Conservation (phyloP, 2,329 filamentous ascomycete species). For the Fusarium aywerte region DNA sequence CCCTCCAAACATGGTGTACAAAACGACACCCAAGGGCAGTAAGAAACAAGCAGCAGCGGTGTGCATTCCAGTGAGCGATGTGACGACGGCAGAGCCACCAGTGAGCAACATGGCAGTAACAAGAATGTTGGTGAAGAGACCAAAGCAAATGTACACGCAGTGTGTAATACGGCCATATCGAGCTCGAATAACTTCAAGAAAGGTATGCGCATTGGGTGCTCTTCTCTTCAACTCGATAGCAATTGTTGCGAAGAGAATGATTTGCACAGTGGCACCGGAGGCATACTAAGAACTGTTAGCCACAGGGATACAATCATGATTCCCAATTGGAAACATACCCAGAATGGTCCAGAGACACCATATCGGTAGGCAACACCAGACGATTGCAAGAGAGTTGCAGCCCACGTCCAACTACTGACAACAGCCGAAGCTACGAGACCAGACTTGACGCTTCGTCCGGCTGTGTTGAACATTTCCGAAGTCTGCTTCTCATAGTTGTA, state of each 20-base stretch:
- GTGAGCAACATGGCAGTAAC: constrained; percentile 91
- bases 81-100: constrained; percentile 73
- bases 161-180: constrained; percentile 77
- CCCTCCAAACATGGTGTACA: constrained; percentile 77
- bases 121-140: constrained; percentile 84
- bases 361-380: constrained; percentile 86
- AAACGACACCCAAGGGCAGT: constrained; percentile 76
- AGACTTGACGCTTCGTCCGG: constrained; percentile 87
- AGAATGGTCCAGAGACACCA: constrained; percentile 70
- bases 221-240: constrained; percentile 90
- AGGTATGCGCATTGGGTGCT: constrained; percentile 87
- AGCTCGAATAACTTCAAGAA: constrained; percentile 84
- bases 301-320: too few relatives aligned
- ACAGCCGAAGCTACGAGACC: constrained; percentile 89
- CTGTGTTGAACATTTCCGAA: constrained; percentile 92
- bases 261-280: constrained; percentile 79
- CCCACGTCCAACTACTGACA: constrained; percentile 95
- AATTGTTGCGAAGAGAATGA: constrained; percentile 88
- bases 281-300: constrained; percentile 56
- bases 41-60: constrained; percentile 87
- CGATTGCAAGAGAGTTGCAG: constrained; percentile 82
- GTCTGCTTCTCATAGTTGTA: constrained; percentile 78
- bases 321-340: constrained; percentile 44
- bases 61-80: constrained; percentile 55
- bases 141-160: constrained; percentile 83